Conservation (phyloP, 2,329 filamentous ascomycete genomes). For the Pseudocercospora crystallina region DNA sequence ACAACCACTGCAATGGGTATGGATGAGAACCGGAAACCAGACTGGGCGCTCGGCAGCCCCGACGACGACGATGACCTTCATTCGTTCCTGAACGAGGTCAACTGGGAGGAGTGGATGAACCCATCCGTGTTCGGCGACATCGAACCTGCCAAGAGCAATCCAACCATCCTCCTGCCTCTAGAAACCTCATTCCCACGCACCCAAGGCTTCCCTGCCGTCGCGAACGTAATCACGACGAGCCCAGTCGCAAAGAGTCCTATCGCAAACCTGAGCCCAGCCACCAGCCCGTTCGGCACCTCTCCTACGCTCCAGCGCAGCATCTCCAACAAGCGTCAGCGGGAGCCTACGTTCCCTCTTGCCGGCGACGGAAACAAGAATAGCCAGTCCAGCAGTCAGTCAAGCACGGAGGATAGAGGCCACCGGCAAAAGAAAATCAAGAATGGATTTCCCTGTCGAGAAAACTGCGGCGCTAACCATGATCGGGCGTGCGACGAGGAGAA, state of each 20-base stretch:
- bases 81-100: not conserved
- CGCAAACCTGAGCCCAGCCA: not conserved
- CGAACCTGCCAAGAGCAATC: not conserved
- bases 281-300: not conserved
- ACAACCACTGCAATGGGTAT: constrained; percentile 5
- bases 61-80: not conserved
- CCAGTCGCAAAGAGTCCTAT: not conserved
- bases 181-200: not conserved
- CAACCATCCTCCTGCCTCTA: not conserved
- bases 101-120: not conserved
- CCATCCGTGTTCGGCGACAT: not conserved
- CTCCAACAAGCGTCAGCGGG: constrained; percentile 4
- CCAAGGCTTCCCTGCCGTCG: too few species aligned
- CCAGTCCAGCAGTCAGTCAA: not conserved
- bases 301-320: not conserved
- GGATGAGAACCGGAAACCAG: not conserved
- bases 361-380: not conserved
- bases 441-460: constrained; percentile 11
- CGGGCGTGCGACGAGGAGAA: constrained; percentile 16
- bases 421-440: constrained; percentile 3
- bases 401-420: not conserved
- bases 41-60: not conserved
- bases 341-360: not conserved
- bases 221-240: not conserved
- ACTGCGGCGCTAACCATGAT: constrained; percentile 3